phyloP scores from a whole-genome alignment of 306 rosid species.

The Castanopsis chinensis region DNA sequence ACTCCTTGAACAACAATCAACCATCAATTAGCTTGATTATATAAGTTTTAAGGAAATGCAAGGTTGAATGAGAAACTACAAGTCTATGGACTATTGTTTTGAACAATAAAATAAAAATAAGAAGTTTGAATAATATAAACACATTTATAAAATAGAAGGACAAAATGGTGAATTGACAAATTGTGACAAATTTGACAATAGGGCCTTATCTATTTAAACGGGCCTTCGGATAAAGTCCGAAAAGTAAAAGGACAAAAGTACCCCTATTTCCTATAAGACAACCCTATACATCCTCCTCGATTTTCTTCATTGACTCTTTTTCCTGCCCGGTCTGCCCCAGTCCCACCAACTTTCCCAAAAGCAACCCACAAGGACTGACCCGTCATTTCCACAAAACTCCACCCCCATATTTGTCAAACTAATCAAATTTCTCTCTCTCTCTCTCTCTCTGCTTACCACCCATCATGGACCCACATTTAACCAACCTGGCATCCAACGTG shows the following conservation, averaged over 20 bases:
- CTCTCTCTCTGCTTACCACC: too few relatives aligned
- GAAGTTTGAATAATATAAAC: neutral
- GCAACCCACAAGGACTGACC: neutral
- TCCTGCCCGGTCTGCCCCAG: too few relatives aligned
- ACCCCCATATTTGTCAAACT: constrained; percentile 16
- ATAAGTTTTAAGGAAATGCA: too few relatives aligned
- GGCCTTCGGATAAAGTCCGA: constrained; percentile 9
- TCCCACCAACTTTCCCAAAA: neutral
- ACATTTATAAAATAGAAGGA: neutral
- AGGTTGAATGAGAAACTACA: too few relatives aligned
- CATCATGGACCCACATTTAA: neutral
- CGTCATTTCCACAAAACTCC: neutral
- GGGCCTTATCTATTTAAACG: constrained; percentile 3
- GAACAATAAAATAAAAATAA: too few relatives aligned
- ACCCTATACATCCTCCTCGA: constrained; percentile 27
- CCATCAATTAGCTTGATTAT: too few relatives aligned
- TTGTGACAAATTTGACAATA: neutral
- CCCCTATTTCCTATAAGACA: constrained; percentile 39
- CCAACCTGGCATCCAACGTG: constrained; percentile 43
- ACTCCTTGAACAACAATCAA: too few relatives aligned
- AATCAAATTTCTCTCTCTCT: neutral
- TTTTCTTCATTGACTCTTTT: constrained; percentile 39
- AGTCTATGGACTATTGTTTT: too few relatives aligned
- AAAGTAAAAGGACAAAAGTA: constrained; percentile 38
- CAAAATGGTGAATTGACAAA: neutral